Evolutionary conservation across 129 eudicot species (phyloP).

Genomic region (Silybum marianum): DNA sequence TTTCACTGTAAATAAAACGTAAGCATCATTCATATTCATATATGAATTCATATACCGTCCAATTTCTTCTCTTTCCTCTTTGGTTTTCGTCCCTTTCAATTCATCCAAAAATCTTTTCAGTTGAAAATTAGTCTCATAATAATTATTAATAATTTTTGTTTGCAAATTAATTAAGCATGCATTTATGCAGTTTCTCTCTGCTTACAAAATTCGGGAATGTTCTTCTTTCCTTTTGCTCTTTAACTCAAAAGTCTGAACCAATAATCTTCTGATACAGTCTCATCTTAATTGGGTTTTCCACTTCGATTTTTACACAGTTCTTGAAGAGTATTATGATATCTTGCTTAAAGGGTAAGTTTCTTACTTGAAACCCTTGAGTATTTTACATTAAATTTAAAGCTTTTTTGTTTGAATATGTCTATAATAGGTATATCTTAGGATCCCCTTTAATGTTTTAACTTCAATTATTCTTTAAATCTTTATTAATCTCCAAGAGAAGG

Average conservation of each 20-base stretch:
- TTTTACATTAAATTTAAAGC: background rate
- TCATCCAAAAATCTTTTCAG: conserved; percentile 28
- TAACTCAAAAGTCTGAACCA: conserved; percentile 19
- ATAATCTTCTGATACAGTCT: background rate
- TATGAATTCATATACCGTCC: conserved; percentile 16
- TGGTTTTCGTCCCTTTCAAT: conserved; percentile 40
- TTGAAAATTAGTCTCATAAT: conserved; percentile 1
- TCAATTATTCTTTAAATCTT: background rate
- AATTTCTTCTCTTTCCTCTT: conserved; percentile 9
- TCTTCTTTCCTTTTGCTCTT: background rate
- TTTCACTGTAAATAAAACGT: conserved; percentile 27
- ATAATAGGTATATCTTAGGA: background rate
- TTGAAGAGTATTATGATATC: background rate
- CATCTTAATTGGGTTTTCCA: background rate
- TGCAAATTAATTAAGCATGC: conserved; percentile 20
- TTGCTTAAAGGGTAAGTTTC: conserved; percentile 21
- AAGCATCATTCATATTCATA: conserved; percentile 10
- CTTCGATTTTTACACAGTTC: too few species aligned
- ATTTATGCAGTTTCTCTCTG: conserved; percentile 22
- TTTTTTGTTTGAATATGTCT: conserved; percentile 23
- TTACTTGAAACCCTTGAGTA: background rate
- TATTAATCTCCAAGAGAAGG: background rate
- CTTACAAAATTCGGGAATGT: conserved; percentile 32
- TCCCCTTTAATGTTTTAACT: background rate
- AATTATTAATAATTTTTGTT: background rate